Conservation (phyloP, 2,329 filamentous ascomycete species). For the Blastomyces parvus region DNA sequence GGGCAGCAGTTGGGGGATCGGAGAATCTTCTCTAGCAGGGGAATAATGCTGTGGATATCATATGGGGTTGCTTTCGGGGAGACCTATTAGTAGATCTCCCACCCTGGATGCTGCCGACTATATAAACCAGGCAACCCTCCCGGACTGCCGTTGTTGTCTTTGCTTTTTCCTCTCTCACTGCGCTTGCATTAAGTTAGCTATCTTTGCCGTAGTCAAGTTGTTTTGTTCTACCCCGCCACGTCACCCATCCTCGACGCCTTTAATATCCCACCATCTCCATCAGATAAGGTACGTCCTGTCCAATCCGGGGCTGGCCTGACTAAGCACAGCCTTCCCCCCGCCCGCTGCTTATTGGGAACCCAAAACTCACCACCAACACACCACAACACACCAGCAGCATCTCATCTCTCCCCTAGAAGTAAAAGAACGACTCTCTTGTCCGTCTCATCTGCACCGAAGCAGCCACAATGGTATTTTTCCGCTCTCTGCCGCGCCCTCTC, state of each 20-base stretch:
- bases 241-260: too few relatives aligned
- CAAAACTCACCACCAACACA: neutral
- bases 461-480: constrained; percentile 53
- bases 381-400: neutral
- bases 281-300: neutral
- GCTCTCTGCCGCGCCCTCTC: constrained; percentile 48
- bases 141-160: neutral
- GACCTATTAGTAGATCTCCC: too few relatives aligned
- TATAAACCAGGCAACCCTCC: neutral
- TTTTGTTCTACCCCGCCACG: neutral
- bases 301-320: neutral
- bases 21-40: too few relatives aligned
- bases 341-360: too few relatives aligned
- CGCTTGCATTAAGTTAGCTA: neutral
- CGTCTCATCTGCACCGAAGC: neutral
- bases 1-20: too few relatives aligned
- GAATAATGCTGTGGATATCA: neutral
- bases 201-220: neutral
- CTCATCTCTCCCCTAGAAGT: neutral
- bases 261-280: too few relatives aligned
- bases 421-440: neutral
- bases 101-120: neutral
- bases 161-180: neutral
- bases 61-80: too few relatives aligned
- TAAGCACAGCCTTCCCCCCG: neutral